Base-by-base conservation (phyloP, 768 basidiomycete genomes). In the Leucosporidium scottii region DNA sequence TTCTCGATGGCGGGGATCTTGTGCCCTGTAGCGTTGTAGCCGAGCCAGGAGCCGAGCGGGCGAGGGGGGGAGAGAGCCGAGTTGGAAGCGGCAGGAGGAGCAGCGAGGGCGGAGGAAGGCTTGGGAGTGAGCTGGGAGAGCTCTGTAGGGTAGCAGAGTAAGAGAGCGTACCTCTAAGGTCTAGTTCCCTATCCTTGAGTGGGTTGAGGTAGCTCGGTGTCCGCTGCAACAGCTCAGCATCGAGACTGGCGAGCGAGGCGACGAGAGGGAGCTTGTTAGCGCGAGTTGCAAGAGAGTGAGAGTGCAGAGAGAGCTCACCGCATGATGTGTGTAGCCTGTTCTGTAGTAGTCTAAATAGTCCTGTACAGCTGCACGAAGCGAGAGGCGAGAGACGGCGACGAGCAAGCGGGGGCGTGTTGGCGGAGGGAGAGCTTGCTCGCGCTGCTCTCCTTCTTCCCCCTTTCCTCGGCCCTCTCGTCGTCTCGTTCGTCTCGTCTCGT, bases 1-100 rank as follows among this genome's bases (percentile, higher is more conserved):
- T 94, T 94, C 87, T 94, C 92, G 77, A 94, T 94, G 64, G 89
- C 85, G 9, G 92, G 91, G 73, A 93, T 93, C 84, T 91, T 92
- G 81, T 89, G 88, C 66, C 91, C 91, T 93, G 78, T 73, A 75
- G 73, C 61, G 60, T 47, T 44, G 49, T 2, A 25, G 1, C 36
- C 18, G 21, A 18, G 9, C 12, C 30, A 6, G 44, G 36, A 63
- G 62, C 34, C 5, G 39, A 25, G 61, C n/a, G 27, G 27, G 28
- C 7, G 48, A 34, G 31, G 47, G 60, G 15, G 47, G 21, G 49
- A 17, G 55, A 62, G 28, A 59, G 21, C n/a, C 31, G 62, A 28
- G 30, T 25, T 25, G 28, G n/a, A 44, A 56, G 64, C 21, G 44
- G 28, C 4, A 59, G 66, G 25, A 8, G 44, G 50, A 67, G 54